Evolutionary conservation across 1,139 yeast species (phyloP).

Genomic region (Meyerozyma elateridarum): DNA sequence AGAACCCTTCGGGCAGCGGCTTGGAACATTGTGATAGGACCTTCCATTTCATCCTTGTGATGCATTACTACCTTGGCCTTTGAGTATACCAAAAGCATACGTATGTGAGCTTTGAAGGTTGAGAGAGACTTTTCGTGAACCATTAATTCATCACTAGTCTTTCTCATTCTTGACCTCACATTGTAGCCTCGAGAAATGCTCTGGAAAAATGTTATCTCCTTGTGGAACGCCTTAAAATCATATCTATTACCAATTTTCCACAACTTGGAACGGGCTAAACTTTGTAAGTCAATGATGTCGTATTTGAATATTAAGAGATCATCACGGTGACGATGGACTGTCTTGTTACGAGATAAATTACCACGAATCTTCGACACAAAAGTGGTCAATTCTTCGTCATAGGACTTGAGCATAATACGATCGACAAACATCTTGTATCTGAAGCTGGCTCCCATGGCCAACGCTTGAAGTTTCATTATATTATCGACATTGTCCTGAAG

Average conservation of each 20-base stretch:
- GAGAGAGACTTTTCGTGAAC: constrained; percentile 10
- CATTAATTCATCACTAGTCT: constrained; percentile 10
- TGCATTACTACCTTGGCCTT: constrained; percentile 21
- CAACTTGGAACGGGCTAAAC: constrained; percentile 28
- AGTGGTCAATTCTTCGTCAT: constrained; percentile 39
- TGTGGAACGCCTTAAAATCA: constrained; percentile 12
- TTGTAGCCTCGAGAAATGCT: constrained; percentile 25
- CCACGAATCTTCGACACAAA: constrained; percentile 41
- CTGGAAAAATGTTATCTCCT: constrained; percentile 19
- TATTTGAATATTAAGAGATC: constrained; percentile 24
- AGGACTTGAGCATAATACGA: constrained; percentile 53
- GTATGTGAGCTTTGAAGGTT: constrained; percentile 27
- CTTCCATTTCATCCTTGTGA: constrained; percentile 21
- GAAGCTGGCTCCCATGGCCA: constrained; percentile 60
- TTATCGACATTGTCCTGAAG: constrained; percentile 20
- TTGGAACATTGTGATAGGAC: constrained; percentile 26
- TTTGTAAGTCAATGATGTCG: constrained; percentile 34
- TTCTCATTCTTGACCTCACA: constrained; percentile 12
- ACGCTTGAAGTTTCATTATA: constrained; percentile 50
- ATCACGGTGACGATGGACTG: constrained; percentile 38
- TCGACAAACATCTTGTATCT: constrained; percentile 62
- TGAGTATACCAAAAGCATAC: constrained; percentile 21
- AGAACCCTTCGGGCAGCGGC: constrained; percentile 29
- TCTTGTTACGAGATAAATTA: constrained; percentile 25
- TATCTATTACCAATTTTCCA: constrained; percentile 10